Conservation (phyloP, 2,329 filamentous ascomycete genomes). For the Penicillium freii region DNA sequence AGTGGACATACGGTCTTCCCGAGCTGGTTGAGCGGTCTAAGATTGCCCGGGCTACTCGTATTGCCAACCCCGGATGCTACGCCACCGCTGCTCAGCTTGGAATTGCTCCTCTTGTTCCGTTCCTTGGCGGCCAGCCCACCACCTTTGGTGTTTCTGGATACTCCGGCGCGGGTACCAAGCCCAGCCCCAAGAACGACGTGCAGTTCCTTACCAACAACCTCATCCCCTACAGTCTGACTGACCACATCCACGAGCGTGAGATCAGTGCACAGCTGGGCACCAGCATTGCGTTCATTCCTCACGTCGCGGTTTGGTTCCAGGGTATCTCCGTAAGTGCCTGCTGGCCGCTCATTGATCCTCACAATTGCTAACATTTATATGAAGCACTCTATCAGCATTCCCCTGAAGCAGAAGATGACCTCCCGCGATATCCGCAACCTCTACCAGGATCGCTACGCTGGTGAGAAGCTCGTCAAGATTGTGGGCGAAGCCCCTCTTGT, state of each 20-base stretch:
- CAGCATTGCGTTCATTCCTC: constrained; percentile 81
- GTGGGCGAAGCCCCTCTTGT: constrained; percentile 83
- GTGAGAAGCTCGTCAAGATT: constrained; percentile 92
- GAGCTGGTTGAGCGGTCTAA: constrained; percentile 75
- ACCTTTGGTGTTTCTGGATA: constrained; percentile 93
- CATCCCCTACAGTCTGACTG: constrained; percentile 85
- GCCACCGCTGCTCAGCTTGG: constrained; percentile 89
- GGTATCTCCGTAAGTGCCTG: constrained; percentile 66
- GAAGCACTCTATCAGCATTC: constrained; percentile 84
- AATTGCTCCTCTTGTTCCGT: constrained; percentile 75
- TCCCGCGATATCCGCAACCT: constrained; percentile 89
- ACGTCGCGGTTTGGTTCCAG: constrained; percentile 96
- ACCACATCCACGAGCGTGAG: constrained; percentile 92
- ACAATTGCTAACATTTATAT: constrained; percentile 19
- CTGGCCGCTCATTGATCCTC: not conserved
- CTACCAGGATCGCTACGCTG: constrained; percentile 94
- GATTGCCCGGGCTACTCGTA: constrained; percentile 75
- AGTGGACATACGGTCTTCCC: constrained; percentile 87
- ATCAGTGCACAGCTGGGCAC: constrained; percentile 75
- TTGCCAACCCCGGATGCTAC: constrained; percentile 93
- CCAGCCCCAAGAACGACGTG: constrained; percentile 89
- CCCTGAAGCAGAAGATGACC: constrained; percentile 79
- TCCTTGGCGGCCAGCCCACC: constrained; percentile 74
- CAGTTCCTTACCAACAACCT: constrained; percentile 80
- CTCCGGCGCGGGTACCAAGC: constrained; percentile 92